Evolutionary conservation across 805 yeast species (phyloP), one percentile per base, ranked within the genome.

Genomic region (Yamadazyma kitorensis): DNA sequence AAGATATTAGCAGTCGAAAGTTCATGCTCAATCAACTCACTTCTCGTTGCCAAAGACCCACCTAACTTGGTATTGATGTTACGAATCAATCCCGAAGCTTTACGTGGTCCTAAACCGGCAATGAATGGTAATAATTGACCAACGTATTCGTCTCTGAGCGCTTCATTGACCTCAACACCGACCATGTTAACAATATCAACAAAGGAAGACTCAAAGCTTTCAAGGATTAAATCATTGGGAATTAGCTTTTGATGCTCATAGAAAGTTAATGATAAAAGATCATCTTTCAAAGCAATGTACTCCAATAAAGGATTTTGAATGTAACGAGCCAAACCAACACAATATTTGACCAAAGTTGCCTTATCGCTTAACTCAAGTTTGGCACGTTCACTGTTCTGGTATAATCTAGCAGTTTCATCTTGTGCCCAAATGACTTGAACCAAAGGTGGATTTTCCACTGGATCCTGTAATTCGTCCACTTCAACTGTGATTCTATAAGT

Each of bases 101-200:
- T 93, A 65, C 98, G 81, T 32, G 95, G 95, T 27, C 99, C 99
- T 40, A 93, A 70, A 16, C 99, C 99, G 6, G 94, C 78, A 32
- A 93, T 76, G 53, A 75, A 93, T 19, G 80, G 93, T 41, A 93
- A 66, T 33, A 78, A 59, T 21, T 76, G 74, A 3, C 95, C 86
- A 40, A 78, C 61, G 50, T 86, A 85, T 1, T 78, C 68, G 36
- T 84, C 85, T 39, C 87, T 69, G 5, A 87, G 81, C 6, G 96
- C 95, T 43, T 82, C 89, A 50, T 93, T 91, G 50, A 93, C 81
- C 47, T 91, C 96, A 17, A 91, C 85, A 52, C 99, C 98, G 34
- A 86, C 95, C 67, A 86, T 67, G 56, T 91, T 88, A 10, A 86
- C 85, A 40, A 83, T 79, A 60, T 93, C 98, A 29, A 93, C 97